A percentile compares a stretch with the other conserved stretches of the same genome.
Evolutionary conservation across 768 basidiomycete species (phyloP).

Genomic region (Suillus hirtellus): DNA sequence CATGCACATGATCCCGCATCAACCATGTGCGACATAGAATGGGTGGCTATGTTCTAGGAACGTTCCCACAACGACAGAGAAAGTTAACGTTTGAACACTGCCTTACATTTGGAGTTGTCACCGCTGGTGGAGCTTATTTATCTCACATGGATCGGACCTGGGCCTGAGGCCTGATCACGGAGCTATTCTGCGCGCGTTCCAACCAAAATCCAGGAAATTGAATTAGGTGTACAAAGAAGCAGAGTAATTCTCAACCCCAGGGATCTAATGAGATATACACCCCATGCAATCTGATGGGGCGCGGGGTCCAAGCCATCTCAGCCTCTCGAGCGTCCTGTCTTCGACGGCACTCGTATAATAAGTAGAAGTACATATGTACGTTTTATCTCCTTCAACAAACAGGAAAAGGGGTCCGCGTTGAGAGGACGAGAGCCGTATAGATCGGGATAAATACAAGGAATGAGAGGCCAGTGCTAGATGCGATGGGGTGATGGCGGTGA

Average conservation of each 20-base stretch:
- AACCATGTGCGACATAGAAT: neutral
- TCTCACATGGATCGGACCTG: neutral
- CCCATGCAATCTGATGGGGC: conserved; percentile 1
- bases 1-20: conserved; percentile 10
- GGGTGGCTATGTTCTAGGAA: neutral
- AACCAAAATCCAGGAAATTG: neutral
- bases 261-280: conserved; percentile 1
- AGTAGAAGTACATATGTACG: conserved; percentile 10
- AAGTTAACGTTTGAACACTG: neutral
- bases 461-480: conserved; percentile 4
- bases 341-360: conserved; percentile 4
- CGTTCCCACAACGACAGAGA: neutral
- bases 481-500: conserved; percentile 1
- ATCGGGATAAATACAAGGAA: conserved; percentile 6
- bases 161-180: neutral
- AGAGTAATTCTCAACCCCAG: conserved; percentile 5
- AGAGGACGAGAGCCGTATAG: conserved; percentile 3
- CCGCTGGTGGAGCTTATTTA: neutral
- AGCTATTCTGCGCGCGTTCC: neutral
- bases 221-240: conserved; percentile 6
- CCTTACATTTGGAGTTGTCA: neutral
- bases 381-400: conserved; percentile 5
- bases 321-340: neutral
- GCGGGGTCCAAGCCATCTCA: neutral
- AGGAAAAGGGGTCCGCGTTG: neutral